Percentiles rank a stretch among this genome's conserved stretches.
phyloP scores from a whole-genome alignment of 192 early-diverging fungal species.

The Obelidium mucronatum region DNA sequence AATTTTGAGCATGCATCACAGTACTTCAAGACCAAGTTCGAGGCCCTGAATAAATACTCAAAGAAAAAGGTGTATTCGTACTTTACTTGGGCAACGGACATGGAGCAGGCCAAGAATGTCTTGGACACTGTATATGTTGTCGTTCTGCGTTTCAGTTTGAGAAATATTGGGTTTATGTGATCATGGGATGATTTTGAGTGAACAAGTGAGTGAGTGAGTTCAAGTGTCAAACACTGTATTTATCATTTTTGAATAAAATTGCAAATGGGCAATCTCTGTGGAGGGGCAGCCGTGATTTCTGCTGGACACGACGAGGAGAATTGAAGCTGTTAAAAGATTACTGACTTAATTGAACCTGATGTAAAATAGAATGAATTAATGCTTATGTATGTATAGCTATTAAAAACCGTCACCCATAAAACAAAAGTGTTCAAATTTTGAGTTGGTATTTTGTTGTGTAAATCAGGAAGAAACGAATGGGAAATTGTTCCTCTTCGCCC shows the following conservation, averaged over 20 bases:
- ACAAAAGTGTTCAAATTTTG: constrained; percentile 16
- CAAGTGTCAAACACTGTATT: too few species aligned
- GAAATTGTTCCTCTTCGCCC: neutral
- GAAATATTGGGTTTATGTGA: neutral
- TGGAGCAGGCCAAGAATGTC: constrained; percentile 59
- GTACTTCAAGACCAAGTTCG: constrained; percentile 52
- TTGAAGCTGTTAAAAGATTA: too few species aligned
- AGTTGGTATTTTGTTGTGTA: too few species aligned
- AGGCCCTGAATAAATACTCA: constrained; percentile 43
- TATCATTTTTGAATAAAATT: too few species aligned
- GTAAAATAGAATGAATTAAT: neutral
- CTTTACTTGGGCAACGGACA: constrained; percentile 68
- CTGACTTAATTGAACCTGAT: too few species aligned
- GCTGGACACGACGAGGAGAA: too few species aligned
- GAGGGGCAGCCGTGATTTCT: too few species aligned
- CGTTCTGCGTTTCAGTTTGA: neutral
- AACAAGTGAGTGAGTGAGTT: too few species aligned
- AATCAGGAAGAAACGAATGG: neutral
- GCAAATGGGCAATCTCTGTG: too few species aligned
- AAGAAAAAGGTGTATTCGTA: constrained; percentile 62
- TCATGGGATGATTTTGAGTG: too few species aligned
- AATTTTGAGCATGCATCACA: constrained; percentile 48
- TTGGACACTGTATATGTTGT: constrained; percentile 25
- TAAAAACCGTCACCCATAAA: neutral
- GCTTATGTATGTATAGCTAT: too few species aligned